Conservation (phyloP, 805 yeast genomes). For the Hyphopichia homilentoma region DNA sequence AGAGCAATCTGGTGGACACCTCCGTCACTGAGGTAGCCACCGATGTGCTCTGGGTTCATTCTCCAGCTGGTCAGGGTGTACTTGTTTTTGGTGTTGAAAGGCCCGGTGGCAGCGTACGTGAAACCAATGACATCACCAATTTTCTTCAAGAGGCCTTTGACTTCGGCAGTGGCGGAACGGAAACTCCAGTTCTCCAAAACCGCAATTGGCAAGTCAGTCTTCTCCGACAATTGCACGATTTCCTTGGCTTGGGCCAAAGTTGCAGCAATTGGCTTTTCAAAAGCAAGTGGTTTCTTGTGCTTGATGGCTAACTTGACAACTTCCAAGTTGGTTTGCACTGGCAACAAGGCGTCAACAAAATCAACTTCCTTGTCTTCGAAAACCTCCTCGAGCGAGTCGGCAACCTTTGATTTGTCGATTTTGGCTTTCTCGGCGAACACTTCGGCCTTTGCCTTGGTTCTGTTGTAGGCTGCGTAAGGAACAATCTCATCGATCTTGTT, state of each 20-base stretch:
- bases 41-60: conserved; percentile 84
- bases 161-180: conserved; percentile 51
- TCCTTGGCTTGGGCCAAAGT: conserved; percentile 74
- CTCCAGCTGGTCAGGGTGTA: conserved; percentile 81
- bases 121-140: conserved; percentile 74
- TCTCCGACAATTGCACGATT: conserved; percentile 63
- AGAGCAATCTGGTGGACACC: conserved; percentile 95
- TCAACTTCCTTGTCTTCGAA: conserved; percentile 66
- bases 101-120: conserved; percentile 71
- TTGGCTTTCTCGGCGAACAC: conserved; percentile 65
- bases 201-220: conserved; percentile 64
- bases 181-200: conserved; percentile 87
- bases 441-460: conserved; percentile 82
- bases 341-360: conserved; percentile 79
- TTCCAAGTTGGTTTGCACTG: conserved; percentile 76
- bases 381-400: conserved; percentile 59
- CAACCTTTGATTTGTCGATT: conserved; percentile 48
- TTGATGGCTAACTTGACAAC: conserved; percentile 68
- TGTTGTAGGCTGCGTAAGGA: conserved; percentile 72
- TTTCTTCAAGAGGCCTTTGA: conserved; percentile 57
- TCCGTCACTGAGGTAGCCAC: conserved; percentile 91
- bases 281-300: conserved; percentile 70
- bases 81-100: conserved; percentile 57
- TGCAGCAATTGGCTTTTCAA: conserved; percentile 95
- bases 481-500: conserved; percentile 49